Base-by-base conservation (phyloP, 169 alveolate species). In the Plasmodium inui region DNA sequence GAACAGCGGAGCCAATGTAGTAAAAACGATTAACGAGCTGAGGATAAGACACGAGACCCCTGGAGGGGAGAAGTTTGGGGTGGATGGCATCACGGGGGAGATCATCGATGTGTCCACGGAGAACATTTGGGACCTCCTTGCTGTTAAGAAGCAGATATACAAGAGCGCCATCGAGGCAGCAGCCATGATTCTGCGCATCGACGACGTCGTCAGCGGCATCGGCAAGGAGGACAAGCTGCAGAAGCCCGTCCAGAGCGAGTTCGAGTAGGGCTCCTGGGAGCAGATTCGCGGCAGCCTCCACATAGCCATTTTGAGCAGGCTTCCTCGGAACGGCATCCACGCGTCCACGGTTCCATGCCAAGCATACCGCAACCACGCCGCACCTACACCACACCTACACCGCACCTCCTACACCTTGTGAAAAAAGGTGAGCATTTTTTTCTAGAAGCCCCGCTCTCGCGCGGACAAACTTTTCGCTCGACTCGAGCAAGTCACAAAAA, bases 1-100 rank as follows among this genome's bases (percentile, higher is more conserved):
- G 92, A 99, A 99, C 96, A 99, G 99, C 84, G 99, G 99, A 26
- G 99, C 98, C 28, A 99, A 98, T 94, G 99, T 99, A 30, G 98
- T 98, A 8, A 96, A 98, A 82, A 94, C 96, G 22, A 93, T 98
- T 57, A 98, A 99, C 22, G 99, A 98, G 41, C 96, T 98, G 32
- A 97, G 99, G 84, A 95, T 98, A 28, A 95, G 94, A 61, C 99
- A 98, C 94, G 94, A 97, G 70, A 80, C 95, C 39, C 94, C 95
- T 5, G 93, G 46, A 22, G 96, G 93, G 96, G 96, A 57, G 95
- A 94, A 83, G 89, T 95, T 50, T 95, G 98, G 99, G 12, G 95
- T 99, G 73, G 99, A 99, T 95, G 99, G 99, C 53, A 97, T 98
- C 89, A 96, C 99, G 9, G 99, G 99, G 14, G 98, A 95, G 50